These are phyloP conservation scores for Smallanthus sonchifolius DNA, from an alignment of 129 eudicot species.

Conservation along the genomic window DNA sequence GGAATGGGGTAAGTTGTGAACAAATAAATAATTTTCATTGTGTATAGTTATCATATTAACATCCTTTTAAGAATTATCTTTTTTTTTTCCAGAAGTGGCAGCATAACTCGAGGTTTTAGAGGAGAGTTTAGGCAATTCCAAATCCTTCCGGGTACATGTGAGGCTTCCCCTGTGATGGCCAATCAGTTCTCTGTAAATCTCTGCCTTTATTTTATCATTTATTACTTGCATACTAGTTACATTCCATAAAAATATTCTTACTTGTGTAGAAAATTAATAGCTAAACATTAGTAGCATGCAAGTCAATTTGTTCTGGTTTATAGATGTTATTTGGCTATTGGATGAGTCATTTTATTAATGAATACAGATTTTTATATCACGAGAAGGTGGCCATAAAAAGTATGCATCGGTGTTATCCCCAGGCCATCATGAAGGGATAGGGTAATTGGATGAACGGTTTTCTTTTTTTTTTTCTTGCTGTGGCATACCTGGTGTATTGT, in stretches of 20 bases:
- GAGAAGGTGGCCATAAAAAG: constrained; percentile 78
- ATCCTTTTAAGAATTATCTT: constrained; percentile 9
- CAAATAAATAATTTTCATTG: not conserved
- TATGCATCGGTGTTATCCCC: constrained; percentile 89
- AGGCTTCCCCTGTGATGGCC: constrained; percentile 96
- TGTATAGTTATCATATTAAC: not conserved
- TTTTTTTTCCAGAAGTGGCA: constrained; percentile 68
- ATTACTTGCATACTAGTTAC: not conserved
- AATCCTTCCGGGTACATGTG: constrained; percentile 92
- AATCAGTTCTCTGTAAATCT: constrained; percentile 92
- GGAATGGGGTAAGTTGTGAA: constrained; percentile 78
- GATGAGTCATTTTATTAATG: not conserved
- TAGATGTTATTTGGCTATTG: not conserved
- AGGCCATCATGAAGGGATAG: constrained; percentile 84
- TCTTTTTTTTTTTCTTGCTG: not conserved
- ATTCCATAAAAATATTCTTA: not conserved
- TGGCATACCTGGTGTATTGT: not conserved
- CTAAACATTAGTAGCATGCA: not conserved
- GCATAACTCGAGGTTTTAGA: constrained; percentile 96
- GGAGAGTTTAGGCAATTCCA: constrained; percentile 94
- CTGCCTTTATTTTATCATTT: constrained; percentile 24
- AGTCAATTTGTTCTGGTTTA: not conserved
- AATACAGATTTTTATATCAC: constrained; percentile 76
- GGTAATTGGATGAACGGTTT: constrained; percentile 42
- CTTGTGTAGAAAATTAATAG: not conserved